A percentile compares a stretch with the other conserved stretches of the same genome.
These are phyloP conservation scores for Boletellus sp. DNA, from an alignment of 768 basidiomycete species.

Conservation along the genomic window DNA sequence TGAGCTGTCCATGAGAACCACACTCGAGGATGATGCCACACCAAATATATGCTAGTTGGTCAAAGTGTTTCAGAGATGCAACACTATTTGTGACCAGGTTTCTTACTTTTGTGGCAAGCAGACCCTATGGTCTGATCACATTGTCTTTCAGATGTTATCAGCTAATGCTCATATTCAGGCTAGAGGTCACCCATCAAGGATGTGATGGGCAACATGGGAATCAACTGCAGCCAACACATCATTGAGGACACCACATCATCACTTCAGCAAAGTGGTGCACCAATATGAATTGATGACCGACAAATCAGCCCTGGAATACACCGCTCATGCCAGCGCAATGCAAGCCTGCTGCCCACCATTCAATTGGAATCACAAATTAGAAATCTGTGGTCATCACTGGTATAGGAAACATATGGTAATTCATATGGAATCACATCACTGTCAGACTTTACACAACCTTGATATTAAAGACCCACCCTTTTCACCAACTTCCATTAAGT, in stretches of 20 bases:
- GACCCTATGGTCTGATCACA: constrained; percentile 80
- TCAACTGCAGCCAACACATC: constrained; percentile 87
- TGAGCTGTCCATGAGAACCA: constrained; percentile 60
- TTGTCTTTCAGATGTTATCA: constrained; percentile 48
- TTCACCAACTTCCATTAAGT: constrained; percentile 82
- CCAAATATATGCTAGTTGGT: constrained; percentile 72
- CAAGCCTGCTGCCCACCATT: constrained; percentile 85
- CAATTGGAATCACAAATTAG: constrained; percentile 39
- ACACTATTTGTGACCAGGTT: constrained; percentile 86
- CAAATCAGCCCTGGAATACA: constrained; percentile 90
- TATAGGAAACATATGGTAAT: constrained; percentile 49
- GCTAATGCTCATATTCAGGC: background rate
- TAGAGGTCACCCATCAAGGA: constrained; percentile 53
- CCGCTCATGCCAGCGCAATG: constrained; percentile 79
- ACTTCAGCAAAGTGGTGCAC: background rate
- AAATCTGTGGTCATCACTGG: constrained; percentile 25
- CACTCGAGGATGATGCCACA: constrained; percentile 79
- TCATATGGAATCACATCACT: constrained; percentile 26
- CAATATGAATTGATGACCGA: constrained; percentile 31
- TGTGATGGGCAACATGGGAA: constrained; percentile 82
- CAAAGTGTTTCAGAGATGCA: constrained; percentile 73
- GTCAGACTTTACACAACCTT: background rate
- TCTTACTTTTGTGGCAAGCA: constrained; percentile 79
- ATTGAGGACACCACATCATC: constrained; percentile 59
- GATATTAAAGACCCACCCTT: constrained; percentile 48